phyloP scores from a whole-genome alignment of 768 basidiomycete species.

The Boletus reticulatus region DNA sequence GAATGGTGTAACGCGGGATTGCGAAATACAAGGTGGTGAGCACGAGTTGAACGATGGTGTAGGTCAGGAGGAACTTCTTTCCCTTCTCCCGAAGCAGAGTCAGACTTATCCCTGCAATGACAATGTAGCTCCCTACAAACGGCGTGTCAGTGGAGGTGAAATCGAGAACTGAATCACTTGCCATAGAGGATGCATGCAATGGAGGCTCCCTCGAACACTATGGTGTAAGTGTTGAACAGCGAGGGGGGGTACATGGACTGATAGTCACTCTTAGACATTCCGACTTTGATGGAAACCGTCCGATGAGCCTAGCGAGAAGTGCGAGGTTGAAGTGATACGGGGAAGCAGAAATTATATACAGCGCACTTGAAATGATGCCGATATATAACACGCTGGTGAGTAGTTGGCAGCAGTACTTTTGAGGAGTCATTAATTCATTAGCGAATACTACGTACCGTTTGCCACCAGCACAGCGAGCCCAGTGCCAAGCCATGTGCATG shows the following conservation, averaged over 20 bases:
- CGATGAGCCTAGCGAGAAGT: background rate
- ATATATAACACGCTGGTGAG: background rate
- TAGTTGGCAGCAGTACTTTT: no score
- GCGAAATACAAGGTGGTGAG: constrained; percentile 21
- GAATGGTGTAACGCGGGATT: constrained; percentile 14
- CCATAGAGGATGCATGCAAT: constrained; percentile 22
- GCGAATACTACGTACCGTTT: no score
- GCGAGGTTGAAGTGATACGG: background rate
- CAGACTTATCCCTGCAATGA: constrained; percentile 13
- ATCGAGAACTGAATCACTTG: background rate
- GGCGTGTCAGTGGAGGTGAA: background rate
- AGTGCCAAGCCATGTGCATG: no score
- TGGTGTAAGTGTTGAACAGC: constrained; percentile 19
- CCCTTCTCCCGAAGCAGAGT: constrained; percentile 12
- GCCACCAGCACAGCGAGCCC: no score
- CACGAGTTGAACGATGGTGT: constrained; percentile 13
- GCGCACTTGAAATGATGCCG: background rate
- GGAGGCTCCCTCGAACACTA: constrained; percentile 21
- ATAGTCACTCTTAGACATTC: constrained; percentile 14
- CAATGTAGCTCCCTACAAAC: constrained; percentile 14
- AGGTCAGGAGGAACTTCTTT: constrained; percentile 13
- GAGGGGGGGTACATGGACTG: constrained; percentile 7
- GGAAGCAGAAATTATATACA: constrained; percentile 4
- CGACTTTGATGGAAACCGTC: background rate
- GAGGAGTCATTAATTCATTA: no score